These are phyloP conservation scores for Salvia sclarea DNA, from an alignment of 305 asterid genomes.

Conservation along the genomic window DNA sequence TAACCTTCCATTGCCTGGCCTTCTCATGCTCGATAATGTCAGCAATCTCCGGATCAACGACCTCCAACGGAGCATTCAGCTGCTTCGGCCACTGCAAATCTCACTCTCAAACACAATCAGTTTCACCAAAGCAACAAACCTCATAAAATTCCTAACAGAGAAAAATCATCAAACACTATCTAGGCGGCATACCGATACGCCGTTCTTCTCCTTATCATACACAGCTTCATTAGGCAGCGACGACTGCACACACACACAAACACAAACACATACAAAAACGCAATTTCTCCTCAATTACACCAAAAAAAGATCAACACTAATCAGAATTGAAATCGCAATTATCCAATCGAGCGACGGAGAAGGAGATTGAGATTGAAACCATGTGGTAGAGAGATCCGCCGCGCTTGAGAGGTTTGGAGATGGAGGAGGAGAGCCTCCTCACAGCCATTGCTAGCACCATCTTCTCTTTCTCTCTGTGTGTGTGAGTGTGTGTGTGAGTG, in stretches of 20 bases:
- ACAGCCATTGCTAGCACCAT: slow-evolving; percentile 88
- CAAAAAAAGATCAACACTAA: background rate
- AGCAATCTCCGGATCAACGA: slow-evolving; percentile 88
- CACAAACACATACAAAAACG: no score
- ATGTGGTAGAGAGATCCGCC: slow-evolving; percentile 69
- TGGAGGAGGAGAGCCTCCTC: slow-evolving; percentile 69
- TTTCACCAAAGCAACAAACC: background rate
- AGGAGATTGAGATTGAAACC: no score
- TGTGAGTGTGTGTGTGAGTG: background rate
- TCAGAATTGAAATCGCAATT: background rate
- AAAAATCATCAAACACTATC: slow-evolving; percentile 17
- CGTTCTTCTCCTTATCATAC: slow-evolving; percentile 65
- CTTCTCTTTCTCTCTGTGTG: background rate
- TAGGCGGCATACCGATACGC: slow-evolving; percentile 59
- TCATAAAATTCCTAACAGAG: slow-evolving; percentile 4
- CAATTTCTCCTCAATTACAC: background rate
- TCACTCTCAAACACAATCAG: background rate
- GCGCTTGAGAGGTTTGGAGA: slow-evolving; percentile 63
- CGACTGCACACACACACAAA: no score
- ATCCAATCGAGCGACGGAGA: no score
- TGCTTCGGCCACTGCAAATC: slow-evolving; percentile 84
- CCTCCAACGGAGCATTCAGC: slow-evolving; percentile 76
- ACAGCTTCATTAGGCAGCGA: slow-evolving; percentile 72
- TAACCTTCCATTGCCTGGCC: slow-evolving; percentile 94
- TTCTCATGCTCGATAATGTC: slow-evolving; percentile 88